Evolutionary conservation across 495 filamentous ascomycete genomes (phyloP).

Genomic region (Penicillium odoratum): DNA sequence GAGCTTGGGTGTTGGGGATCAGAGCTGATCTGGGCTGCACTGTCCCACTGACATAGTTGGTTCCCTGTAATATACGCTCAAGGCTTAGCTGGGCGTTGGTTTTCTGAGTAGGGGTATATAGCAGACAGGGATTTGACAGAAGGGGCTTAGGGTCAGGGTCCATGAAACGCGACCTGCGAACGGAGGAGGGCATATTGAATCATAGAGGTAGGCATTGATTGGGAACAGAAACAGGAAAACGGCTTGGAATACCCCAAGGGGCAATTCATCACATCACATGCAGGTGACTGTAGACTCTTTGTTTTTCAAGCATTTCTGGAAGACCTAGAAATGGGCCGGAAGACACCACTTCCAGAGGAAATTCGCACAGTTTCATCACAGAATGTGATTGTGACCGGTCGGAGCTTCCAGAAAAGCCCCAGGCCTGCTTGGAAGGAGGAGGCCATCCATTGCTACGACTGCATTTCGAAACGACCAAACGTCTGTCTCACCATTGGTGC

Average conservation of each 20-base stretch:
- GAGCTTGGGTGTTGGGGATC: constrained; percentile 35
- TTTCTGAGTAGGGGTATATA: constrained; percentile 15
- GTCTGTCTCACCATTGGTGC: constrained; percentile 27
- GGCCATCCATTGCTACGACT: constrained; percentile 7
- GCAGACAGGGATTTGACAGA: constrained; percentile 8
- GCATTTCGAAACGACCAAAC: constrained; percentile 13
- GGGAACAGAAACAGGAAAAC: not conserved
- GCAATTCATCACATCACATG: constrained; percentile 9
- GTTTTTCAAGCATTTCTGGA: not conserved
- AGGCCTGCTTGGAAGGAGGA: constrained; percentile 9
- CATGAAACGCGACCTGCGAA: constrained; percentile 16
- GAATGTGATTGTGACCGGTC: not conserved
- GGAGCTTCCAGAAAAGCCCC: constrained; percentile 6
- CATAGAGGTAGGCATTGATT: not conserved
- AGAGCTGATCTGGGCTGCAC: constrained; percentile 31
- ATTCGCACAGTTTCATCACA: not conserved
- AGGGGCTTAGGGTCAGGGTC: constrained; percentile 5
- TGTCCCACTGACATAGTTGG: constrained; percentile 23
- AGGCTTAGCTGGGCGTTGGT: constrained; percentile 41
- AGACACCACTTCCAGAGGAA: not conserved
- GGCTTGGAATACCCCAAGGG: constrained; percentile 3
- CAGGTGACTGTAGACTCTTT: constrained; percentile 1
- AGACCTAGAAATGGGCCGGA: not conserved
- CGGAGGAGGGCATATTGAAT: constrained; percentile 17
- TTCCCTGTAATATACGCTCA: constrained; percentile 37